Base-by-base conservation (phyloP, 139 green algal species). In the Yamagishiella unicocca region DNA sequence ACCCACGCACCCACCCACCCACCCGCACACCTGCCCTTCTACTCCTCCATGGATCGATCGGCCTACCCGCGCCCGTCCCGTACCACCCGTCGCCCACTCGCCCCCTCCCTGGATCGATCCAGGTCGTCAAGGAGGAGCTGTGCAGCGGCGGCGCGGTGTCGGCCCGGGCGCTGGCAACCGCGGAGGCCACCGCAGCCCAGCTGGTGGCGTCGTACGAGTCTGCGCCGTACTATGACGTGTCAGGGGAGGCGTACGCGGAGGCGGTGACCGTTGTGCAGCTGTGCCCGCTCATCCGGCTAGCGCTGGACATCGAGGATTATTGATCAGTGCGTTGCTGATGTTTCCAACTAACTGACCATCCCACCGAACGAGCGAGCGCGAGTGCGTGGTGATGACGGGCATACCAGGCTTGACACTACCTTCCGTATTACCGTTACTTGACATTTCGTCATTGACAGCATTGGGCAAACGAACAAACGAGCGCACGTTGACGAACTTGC, bases 81-180 rank as follows among this genome's bases (percentile, higher is more conserved):
- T 10, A 2, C 67, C 9, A 4, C 27, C 62, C 19, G 10, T 50
- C 66, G 33, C 7, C 35, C 33, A 40, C 22, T 25, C 3, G 27
- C 7, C 45, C 45, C 46, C 1, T 42, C 75, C 37, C n/a, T 33
- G 24, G 0, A 43, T 64, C n/a, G 19, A 43, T 5, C 25, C 37
- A 84, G 78, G 78, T 70, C 1, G 78, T 84, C 78, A 73, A 74
- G 58, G 78, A 84, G 29, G 78, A 84, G 58, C 25, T 74, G 37
- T 84, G 78, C 78, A 74, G 58, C n/a, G 54, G 58, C 78, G 78
- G 78, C 27, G 31, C 17, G 8, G 35, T 73, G 35, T 54, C 76
- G 27, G 31, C 38, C 1, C 40, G 37, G 12, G 78, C 78, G 38
- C 78, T 84, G 38, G 61, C 78, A 2, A n/a, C 21, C 2, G 78